A percentile compares a stretch with the other conserved stretches of the same genome.
These are phyloP conservation scores for Hagleromyces aurorensis DNA, from an alignment of 805 yeast genomes.

Conservation along the genomic window DNA sequence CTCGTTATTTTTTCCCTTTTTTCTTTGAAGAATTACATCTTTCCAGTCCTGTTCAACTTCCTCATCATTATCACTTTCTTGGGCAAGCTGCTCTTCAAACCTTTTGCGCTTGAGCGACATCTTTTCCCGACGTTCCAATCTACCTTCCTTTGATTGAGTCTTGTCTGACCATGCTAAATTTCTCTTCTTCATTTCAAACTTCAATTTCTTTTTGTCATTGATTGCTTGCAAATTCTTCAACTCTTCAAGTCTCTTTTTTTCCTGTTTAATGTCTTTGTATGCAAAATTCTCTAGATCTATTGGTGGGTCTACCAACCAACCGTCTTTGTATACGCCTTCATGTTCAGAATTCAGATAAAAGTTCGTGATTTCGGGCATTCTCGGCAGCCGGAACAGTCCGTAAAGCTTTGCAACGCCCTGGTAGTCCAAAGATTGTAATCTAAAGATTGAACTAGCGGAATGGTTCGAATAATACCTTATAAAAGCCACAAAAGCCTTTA, in stretches of 20 bases:
- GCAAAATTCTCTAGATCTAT: slow-evolving; percentile 62
- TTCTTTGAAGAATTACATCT: slow-evolving; percentile 58
- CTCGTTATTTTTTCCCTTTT: slow-evolving; percentile 42
- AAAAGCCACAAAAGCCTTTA: slow-evolving; percentile 75
- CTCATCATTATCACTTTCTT: slow-evolving; percentile 34
- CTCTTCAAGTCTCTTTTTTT: slow-evolving; percentile 51
- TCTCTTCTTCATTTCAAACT: slow-evolving; percentile 40
- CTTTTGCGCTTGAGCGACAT: slow-evolving; percentile 49
- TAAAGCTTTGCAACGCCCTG: slow-evolving; percentile 64
- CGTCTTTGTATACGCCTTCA: slow-evolving; percentile 46
- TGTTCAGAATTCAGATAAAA: slow-evolving; percentile 38
- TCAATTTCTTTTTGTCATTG: slow-evolving; percentile 31
- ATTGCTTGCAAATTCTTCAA: slow-evolving; percentile 39
- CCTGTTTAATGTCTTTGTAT: slow-evolving; percentile 59
- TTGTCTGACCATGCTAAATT: slow-evolving; percentile 81
- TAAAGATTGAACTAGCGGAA: slow-evolving; percentile 77
- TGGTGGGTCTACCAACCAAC: slow-evolving; percentile 57
- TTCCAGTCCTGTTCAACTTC: slow-evolving; percentile 78
- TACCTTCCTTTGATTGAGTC: slow-evolving; percentile 51
- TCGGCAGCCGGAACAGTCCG: slow-evolving; percentile 77
- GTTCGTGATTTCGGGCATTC: slow-evolving; percentile 81
- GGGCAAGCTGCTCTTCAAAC: slow-evolving; percentile 41
- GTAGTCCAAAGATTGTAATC: slow-evolving; percentile 64
- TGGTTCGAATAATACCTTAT: slow-evolving; percentile 82
- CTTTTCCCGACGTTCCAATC: slow-evolving; percentile 58